Conservation (phyloP, 2,329 filamentous ascomycete genomes). For the Xylariaceae sp. region DNA sequence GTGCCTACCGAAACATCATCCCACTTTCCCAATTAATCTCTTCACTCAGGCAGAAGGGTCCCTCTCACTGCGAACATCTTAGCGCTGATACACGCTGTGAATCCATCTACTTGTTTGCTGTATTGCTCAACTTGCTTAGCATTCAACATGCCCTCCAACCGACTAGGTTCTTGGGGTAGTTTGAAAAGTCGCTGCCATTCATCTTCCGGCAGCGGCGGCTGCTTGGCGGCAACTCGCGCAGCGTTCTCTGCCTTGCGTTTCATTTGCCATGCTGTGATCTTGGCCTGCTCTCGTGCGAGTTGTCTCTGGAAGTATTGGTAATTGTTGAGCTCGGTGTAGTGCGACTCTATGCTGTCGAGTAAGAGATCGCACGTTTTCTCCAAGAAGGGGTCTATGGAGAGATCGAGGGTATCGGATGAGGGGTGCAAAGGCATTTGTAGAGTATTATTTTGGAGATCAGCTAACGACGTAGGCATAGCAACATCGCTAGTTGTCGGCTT, state of each 20-base stretch:
- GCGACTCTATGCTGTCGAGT: constrained; percentile 92
- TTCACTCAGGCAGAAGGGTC: constrained; percentile 55
- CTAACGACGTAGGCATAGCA: constrained; percentile 70
- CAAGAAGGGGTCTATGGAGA: constrained; percentile 93
- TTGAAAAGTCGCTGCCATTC: constrained; percentile 99
- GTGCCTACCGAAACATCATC: constrained; percentile 23
- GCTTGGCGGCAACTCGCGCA: constrained; percentile 77
- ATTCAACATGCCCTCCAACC: constrained; percentile 90
- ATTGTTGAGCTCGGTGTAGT: constrained; percentile 99
- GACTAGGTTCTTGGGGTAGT: constrained; percentile 87
- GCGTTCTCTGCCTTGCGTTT: constrained; percentile 97
- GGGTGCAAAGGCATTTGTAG: constrained; percentile 66
- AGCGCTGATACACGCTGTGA: constrained; percentile 81
- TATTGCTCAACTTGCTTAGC: constrained; percentile 97
- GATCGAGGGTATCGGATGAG: constrained; percentile 82
- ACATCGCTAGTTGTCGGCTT: constrained; percentile 61
- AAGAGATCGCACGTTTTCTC: constrained; percentile 97
- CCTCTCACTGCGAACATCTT: constrained; percentile 98
- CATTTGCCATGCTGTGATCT: constrained; percentile 92
- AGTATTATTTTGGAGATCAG: constrained; percentile 66
- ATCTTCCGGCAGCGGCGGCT: constrained; percentile 83
- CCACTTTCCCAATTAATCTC: constrained; percentile 10
- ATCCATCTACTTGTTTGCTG: constrained; percentile 92
- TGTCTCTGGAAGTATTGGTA: constrained; percentile 95
- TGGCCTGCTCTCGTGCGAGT: constrained; percentile 86